A percentile compares a stretch with the other conserved stretches of the same genome.
Conservation (phyloP, 768 basidiomycete genomes). For the Phlegmacium glaucopus region DNA sequence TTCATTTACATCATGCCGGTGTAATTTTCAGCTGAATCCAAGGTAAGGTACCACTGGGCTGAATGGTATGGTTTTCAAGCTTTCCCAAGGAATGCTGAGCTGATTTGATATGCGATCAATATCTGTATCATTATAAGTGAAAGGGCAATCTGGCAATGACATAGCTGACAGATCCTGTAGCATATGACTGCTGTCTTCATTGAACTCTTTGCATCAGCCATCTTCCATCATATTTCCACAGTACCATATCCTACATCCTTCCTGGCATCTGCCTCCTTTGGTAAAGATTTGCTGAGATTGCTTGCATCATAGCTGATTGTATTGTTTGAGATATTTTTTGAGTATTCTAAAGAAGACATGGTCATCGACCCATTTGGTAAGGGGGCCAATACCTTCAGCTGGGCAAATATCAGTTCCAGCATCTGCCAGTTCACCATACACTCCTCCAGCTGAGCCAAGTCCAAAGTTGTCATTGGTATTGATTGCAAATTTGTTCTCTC, state of each 20-base stretch:
- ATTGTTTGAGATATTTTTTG: constrained; percentile 17
- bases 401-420: constrained; percentile 19
- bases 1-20: no score
- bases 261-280: constrained; percentile 4
- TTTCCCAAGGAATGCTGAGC: constrained; percentile 31
- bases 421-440: constrained; percentile 22
- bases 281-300: constrained; percentile 11
- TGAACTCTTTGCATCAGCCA: constrained; percentile 24
- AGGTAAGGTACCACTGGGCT: constrained; percentile 17
- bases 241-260: constrained; percentile 23
- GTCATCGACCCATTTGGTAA: constrained; percentile 32
- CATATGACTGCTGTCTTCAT: constrained; percentile 23
- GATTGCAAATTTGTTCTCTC: constrained; percentile 18
- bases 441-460: constrained; percentile 20
- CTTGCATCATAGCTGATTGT: constrained; percentile 17
- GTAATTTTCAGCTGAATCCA: constrained; percentile 32
- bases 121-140: constrained; percentile 20
- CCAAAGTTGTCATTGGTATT: constrained; percentile 18
- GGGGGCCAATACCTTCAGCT: constrained; percentile 22
- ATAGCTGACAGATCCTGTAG: constrained; percentile 18
- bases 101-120: constrained; percentile 29
- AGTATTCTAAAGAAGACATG: constrained; percentile 22
- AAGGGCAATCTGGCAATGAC: constrained; percentile 10
- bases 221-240: constrained; percentile 14
- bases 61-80: constrained; percentile 24